Evolutionary conservation across 1,139 yeast species (phyloP).

Genomic region (Nakaseomyces sp.): DNA sequence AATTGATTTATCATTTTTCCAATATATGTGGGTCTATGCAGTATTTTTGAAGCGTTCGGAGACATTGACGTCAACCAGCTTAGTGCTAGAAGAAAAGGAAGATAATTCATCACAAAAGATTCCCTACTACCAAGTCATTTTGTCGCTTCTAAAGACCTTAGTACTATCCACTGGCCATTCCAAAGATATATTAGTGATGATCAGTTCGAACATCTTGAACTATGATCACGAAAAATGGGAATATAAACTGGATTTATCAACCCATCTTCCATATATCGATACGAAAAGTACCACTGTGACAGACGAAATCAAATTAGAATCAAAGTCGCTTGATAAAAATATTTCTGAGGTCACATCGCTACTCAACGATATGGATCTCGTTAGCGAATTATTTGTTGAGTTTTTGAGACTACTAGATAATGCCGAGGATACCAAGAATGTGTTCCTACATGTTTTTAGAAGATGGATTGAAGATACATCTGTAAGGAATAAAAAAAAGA

Average conservation of each 20-base stretch:
- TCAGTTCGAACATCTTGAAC: conserved; percentile 40
- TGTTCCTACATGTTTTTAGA: conserved; percentile 47
- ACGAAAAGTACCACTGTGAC: conserved; percentile 19
- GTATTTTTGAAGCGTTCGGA: conserved; percentile 36
- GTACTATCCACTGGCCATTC: conserved; percentile 37
- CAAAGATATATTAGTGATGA: conserved; percentile 32
- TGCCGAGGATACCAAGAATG: conserved; percentile 38
- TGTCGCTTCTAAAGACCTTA: conserved; percentile 42
- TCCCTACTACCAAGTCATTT: conserved; percentile 35
- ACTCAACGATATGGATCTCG: conserved; percentile 43
- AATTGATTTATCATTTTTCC: conserved; percentile 33
- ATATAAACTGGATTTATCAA: conserved; percentile 36
- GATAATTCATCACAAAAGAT: conserved; percentile 8
- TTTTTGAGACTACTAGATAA: conserved; percentile 47
- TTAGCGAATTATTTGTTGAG: conserved; percentile 40
- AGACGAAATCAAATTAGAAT: conserved; percentile 8
- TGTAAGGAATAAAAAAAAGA: conserved; percentile 9
- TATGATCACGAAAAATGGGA: conserved; percentile 44
- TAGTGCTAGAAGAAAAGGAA: conserved; percentile 9
- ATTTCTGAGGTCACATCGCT: conserved; percentile 17
- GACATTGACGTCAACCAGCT: not conserved
- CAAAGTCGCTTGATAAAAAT: conserved; percentile 16
- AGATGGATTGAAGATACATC: conserved; percentile 44
- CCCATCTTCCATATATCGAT: conserved; percentile 47
- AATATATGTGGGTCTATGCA: conserved; percentile 55